Evolutionary conservation across 805 yeast species (phyloP).

Genomic region (Lipomyces starkeyi): DNA sequence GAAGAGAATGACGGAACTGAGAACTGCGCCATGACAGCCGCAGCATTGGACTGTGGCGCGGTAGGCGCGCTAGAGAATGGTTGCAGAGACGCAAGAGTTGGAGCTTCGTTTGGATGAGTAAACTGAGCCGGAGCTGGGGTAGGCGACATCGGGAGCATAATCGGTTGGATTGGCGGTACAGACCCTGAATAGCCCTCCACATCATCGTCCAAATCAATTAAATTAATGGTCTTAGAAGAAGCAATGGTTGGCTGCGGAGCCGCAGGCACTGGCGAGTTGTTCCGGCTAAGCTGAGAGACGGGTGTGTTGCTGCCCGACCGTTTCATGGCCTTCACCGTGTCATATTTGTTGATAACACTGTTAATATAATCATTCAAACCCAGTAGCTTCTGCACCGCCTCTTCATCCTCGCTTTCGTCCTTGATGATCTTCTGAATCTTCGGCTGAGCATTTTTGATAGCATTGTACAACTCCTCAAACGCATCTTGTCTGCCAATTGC

Average conservation of each 20-base stretch:
- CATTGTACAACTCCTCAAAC: slow-evolving; percentile 71
- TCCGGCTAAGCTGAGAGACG: slow-evolving; percentile 23
- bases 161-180: slow-evolving; percentile 14
- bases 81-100: neutral
- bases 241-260: slow-evolving; percentile 45
- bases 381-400: slow-evolving; percentile 67
- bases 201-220: slow-evolving; percentile 79
- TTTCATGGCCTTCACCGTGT: slow-evolving; percentile 65
- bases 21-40: slow-evolving; percentile 25
- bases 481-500: slow-evolving; percentile 66
- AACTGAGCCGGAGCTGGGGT: slow-evolving; percentile 16
- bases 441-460: slow-evolving; percentile 85
- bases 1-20: slow-evolving; percentile 8
- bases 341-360: slow-evolving; percentile 68
- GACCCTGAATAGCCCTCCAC: slow-evolving; percentile 31
- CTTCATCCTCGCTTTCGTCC: slow-evolving; percentile 75
- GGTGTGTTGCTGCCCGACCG: slow-evolving; percentile 18
- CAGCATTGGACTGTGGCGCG: slow-evolving; percentile 12
- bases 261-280: slow-evolving; percentile 14
- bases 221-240: slow-evolving; percentile 49
- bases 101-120: neutral
- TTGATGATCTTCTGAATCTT: slow-evolving; percentile 81
- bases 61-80: neutral
- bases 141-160: slow-evolving; percentile 29
- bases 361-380: slow-evolving; percentile 78